phyloP scores from a whole-genome alignment of 345 rosid species.

The Ailanthus altissimus region DNA sequence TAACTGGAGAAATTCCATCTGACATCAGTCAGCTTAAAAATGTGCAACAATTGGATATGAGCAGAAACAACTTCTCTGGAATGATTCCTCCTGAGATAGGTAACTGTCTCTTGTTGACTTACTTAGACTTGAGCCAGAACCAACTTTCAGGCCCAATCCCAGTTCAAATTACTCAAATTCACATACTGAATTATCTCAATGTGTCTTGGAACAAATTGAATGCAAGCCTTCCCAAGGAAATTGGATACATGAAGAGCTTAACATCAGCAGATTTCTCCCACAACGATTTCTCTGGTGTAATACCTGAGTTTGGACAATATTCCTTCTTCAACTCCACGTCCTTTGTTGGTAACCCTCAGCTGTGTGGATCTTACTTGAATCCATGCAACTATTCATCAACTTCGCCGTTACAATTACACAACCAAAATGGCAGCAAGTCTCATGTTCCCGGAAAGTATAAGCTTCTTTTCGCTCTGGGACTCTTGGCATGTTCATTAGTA shows the following conservation, averaged over 20 bases:
- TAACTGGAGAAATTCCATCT: conserved; percentile 68
- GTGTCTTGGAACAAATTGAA: conserved; percentile 76
- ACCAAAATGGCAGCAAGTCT: conserved; percentile 31
- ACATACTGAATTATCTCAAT: conserved; percentile 72
- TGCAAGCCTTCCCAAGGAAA: conserved; percentile 56
- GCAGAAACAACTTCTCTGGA: conserved; percentile 76
- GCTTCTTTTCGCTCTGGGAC: conserved; percentile 75
- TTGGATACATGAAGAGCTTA: conserved; percentile 78
- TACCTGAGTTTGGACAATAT: conserved; percentile 81
- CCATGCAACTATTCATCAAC: conserved; percentile 53
- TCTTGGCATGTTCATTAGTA: conserved; percentile 63
- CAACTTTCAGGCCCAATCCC: conserved; percentile 66
- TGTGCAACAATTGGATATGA: conserved; percentile 62
- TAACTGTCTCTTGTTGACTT: conserved; percentile 48
- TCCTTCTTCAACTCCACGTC: conserved; percentile 79
- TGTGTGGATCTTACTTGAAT: conserved; percentile 70
- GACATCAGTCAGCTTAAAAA: conserved; percentile 58
- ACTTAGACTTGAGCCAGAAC: conserved; percentile 68
- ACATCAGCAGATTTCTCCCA: conserved; percentile 85
- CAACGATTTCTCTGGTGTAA: conserved; percentile 73
- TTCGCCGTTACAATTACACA: conserved; percentile 33
- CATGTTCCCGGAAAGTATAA: conserved; percentile 56
- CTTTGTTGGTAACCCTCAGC: conserved; percentile 79
- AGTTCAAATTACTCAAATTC: conserved; percentile 50
- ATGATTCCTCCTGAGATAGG: conserved; percentile 66